Percentiles rank a stretch among this genome's conserved stretches.
These are phyloP conservation scores for Ramaria sp. DNA, from an alignment of 768 basidiomycete species.

Conservation along the genomic window DNA sequence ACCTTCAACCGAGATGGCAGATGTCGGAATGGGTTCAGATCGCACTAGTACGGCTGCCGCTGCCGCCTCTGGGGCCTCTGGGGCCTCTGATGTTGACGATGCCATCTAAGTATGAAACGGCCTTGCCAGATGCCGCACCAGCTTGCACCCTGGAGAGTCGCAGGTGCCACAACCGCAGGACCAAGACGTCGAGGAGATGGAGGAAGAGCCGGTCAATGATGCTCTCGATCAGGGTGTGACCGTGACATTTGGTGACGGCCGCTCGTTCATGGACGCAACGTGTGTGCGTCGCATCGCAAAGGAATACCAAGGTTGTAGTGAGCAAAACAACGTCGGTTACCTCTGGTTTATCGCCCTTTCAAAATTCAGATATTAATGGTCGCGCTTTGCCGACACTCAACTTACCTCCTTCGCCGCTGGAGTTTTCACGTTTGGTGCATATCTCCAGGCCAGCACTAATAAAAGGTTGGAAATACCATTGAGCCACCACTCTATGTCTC, in stretches of 20 bases:
- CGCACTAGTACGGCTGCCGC: constrained; percentile 70
- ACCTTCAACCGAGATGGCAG: constrained; percentile 67
- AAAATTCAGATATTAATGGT: constrained; percentile 49
- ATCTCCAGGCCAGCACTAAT: constrained; percentile 68
- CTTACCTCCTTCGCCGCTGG: constrained; percentile 49
- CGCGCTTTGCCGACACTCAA: constrained; percentile 37
- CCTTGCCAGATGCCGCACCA: no score
- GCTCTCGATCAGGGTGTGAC: no score
- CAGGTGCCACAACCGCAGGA: constrained; percentile 52
- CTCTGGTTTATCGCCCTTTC: background rate
- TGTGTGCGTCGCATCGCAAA: background rate
- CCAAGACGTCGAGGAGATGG: constrained; percentile 64
- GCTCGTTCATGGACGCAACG: no score
- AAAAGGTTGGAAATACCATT: constrained; percentile 34
- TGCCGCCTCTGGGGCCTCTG: constrained; percentile 44
- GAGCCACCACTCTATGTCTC: background rate
- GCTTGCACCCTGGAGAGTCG: background rate
- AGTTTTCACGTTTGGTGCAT: constrained; percentile 59
- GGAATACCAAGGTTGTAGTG: background rate
- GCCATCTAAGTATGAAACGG: no score
- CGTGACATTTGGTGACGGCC: no score
- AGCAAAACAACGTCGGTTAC: background rate
- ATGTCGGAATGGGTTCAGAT: constrained; percentile 59
- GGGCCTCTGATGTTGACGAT: constrained; percentile 16
- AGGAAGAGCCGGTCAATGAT: constrained; percentile 40